Base-by-base conservation (phyloP, 495 filamentous ascomycete species). In the Aspergillus sclerotiicarbonarius region DNA sequence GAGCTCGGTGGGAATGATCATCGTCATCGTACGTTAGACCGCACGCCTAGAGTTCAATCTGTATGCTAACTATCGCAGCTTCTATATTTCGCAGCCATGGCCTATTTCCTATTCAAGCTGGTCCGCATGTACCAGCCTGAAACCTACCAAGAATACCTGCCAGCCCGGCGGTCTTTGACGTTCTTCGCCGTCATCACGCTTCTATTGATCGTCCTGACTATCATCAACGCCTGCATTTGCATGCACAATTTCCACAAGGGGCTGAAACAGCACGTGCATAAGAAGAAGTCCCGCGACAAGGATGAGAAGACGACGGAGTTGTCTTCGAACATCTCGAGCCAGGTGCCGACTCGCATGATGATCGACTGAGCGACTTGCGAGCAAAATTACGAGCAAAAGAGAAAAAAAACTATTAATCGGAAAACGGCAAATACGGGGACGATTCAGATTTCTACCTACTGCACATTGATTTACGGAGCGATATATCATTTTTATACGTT, bases 31-130 rank as follows among this genome's bases (percentile, higher is more conserved):
- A 74, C 70, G 82, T 77, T 30, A 3, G 25, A 50, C n/a, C 8
- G 6, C 8, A 41, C 13, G 7, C 13, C 37, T 4, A 13, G n/a
- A 41, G 5, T n/a, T 6, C 13, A 2, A 41, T 13, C 4, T n/a
- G 37, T n/a, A 41, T 41, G 5, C 67, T 75, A 56, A 74, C 56
- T 13, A 10, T 44, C 20, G 39, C 60, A 84, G 83, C 67, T 91
- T 45, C 80, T 96, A 18, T 95, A 96, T 73, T 91, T 96, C 66
- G 91, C 85, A 51, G 93, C 85, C 37, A 81, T 98, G 63, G 91
- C 89, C 49, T 98, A 98, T 76, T 98, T 98, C 82, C 81, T 96
- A 67, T 98, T 98, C 85, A 98, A 98, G 80, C 84, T 97, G 25
- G 85, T 91, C 54, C 91, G 94, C 67, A 98, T 98, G 86, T 98